A percentile compares a stretch with the other conserved stretches of the same genome.
These are phyloP conservation scores for Pseudonectria foliicola DNA, from an alignment of 2,329 filamentous ascomycete genomes.

Conservation along the genomic window DNA sequence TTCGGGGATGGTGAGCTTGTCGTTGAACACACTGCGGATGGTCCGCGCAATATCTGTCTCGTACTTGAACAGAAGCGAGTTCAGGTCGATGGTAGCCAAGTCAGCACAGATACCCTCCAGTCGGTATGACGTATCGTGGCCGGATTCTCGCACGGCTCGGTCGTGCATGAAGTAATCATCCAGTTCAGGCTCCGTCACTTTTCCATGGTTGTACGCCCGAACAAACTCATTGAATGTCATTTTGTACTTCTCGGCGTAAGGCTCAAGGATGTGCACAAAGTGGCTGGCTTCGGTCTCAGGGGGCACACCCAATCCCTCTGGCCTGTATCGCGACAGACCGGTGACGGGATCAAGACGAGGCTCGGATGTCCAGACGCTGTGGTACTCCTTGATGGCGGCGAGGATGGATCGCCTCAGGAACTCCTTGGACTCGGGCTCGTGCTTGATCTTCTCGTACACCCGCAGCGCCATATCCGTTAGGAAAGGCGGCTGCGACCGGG, in stretches of 20 bases:
- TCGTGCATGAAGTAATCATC: slow-evolving; percentile 97
- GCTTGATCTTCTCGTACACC: slow-evolving; percentile 88
- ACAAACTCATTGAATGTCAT: slow-evolving; percentile 84
- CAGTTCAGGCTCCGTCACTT: slow-evolving; percentile 75
- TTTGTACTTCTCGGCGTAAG: slow-evolving; percentile 76
- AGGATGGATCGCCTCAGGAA: slow-evolving; percentile 75
- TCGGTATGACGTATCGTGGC: slow-evolving; percentile 93
- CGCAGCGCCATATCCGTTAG: slow-evolving; percentile 94
- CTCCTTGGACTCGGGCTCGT: slow-evolving; percentile 70
- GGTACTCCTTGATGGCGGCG: slow-evolving; percentile 94
- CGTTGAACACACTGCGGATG: slow-evolving; percentile 77
- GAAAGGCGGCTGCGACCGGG: slow-evolving; percentile 91
- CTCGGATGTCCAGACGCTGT: slow-evolving; percentile 76
- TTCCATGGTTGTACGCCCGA: slow-evolving; percentile 72
- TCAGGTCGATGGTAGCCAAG: slow-evolving; percentile 88
- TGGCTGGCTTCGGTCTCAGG: slow-evolving; percentile 86
- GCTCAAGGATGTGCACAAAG: slow-evolving; percentile 75
- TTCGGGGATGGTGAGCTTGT: slow-evolving; percentile 71
- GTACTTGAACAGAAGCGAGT: slow-evolving; percentile 94
- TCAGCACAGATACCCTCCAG: slow-evolving; percentile 83
- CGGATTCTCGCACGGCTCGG: slow-evolving; percentile 89
- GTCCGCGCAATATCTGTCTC: slow-evolving; percentile 86
- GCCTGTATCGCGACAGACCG: slow-evolving; percentile 77
- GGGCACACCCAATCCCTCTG: slow-evolving; percentile 76
- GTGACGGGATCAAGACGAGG: slow-evolving; percentile 72